Base-by-base conservation (phyloP, 306 rosid genomes). In the Acacia crassicarpa region DNA sequence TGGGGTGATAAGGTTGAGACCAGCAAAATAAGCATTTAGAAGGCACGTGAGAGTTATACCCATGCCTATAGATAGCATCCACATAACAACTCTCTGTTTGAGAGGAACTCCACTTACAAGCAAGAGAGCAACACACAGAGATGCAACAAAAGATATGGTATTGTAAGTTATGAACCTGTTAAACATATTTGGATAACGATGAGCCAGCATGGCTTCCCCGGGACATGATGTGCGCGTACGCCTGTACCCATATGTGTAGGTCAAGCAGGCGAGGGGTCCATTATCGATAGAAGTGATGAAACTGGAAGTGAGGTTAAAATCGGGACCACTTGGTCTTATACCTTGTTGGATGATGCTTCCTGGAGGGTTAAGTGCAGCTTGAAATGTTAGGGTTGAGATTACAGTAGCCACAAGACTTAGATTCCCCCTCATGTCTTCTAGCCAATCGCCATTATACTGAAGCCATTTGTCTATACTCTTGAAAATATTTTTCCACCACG, bases 111-210 rank as follows among this genome's bases (percentile, higher is more conserved):
- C 46, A 35, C 72, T 67, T 0, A 67, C 25, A 19, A 67, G 48
- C 46, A 67, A 33, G 23, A 67, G 72, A 0, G 27, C 11, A 19
- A 35, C 72, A 19, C 15, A 35, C 6, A 67, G 27, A 7, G 72
- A 67, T 8, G 46, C 25, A 8, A 67, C n/a, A n/a, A 67, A 67
- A 67, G 46, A 35, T 6, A 67, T 33, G 1, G 46, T 17, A 8
- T 67, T 67, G 46, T 19, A 67, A 0, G 0, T 8, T 67, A 61
- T n/a, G 30, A 58, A 58, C 0, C 0, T 0, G 5, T 1, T 0
- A 22, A 58, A 58, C 1, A 0, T 0, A 8, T 20, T 0, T 19
- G 27, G 1, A n/a, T 9, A 0, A 58, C 14, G 30, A 22, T 22
- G 0, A 58, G 13, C 63, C 2, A n/a, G 1, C 5, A 58, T 58